phyloP scores from a whole-genome alignment of 176 grass and related monocot genomes.

The Avena sativa region DNA sequence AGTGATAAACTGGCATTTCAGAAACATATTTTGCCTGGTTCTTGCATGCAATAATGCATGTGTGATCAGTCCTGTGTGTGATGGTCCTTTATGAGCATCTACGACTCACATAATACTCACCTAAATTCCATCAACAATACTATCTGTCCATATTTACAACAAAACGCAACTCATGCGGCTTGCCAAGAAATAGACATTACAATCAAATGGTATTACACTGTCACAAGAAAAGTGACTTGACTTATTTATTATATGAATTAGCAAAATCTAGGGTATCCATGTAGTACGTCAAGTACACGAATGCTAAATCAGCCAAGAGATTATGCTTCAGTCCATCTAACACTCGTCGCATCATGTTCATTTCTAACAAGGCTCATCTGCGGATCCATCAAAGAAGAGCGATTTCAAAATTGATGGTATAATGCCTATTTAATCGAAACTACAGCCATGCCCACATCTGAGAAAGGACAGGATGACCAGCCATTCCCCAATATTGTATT shows the following conservation, averaged over 20 bases:
- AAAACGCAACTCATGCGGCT: conserved; percentile 14
- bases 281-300: not conserved
- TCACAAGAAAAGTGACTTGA: not conserved
- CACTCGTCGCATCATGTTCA: not conserved
- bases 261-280: not conserved
- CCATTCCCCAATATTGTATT: not conserved
- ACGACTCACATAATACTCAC: not conserved
- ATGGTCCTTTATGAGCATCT: conserved; percentile 24
- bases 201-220: not conserved
- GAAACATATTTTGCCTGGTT: not conserved
- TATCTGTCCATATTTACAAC: conserved; percentile 27
- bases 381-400: not conserved
- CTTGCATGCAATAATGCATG: not conserved
- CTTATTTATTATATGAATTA: not conserved
- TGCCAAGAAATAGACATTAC: conserved; percentile 28
- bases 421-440: not conserved
- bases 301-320: not conserved
- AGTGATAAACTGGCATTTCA: not conserved
- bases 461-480: not conserved
- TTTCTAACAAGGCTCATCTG: not conserved
- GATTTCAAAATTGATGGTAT: not conserved
- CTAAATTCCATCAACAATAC: conserved; percentile 22
- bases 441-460: not conserved
- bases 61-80: not conserved
- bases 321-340: not conserved